A percentile compares a stretch with the other conserved stretches of the same genome.
phyloP scores from a whole-genome alignment of 805 yeast genomes.

The Candida maris region DNA sequence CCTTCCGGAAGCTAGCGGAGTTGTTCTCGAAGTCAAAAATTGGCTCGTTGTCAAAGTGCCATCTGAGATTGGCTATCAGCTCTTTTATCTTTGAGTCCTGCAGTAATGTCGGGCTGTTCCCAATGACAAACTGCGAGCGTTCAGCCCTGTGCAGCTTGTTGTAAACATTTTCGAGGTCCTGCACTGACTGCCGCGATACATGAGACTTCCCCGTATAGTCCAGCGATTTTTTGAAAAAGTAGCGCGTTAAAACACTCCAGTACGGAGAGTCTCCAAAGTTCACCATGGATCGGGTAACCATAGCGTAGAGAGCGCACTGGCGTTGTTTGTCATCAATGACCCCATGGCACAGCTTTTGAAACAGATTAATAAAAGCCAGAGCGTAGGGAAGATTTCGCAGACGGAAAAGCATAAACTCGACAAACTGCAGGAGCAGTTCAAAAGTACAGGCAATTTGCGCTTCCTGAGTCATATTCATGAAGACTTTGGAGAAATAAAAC shows the following conservation, averaged over 20 bases:
- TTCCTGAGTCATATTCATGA: neutral
- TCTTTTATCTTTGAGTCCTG: constrained; percentile 8
- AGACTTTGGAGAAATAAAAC: neutral
- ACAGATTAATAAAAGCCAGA: constrained; percentile 16
- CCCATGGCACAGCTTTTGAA: constrained; percentile 4
- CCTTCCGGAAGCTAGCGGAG: constrained; percentile 12
- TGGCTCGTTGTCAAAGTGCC: constrained; percentile 16
- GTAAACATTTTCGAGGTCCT: constrained; percentile 1
- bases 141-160: neutral
- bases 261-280: constrained; percentile 13
- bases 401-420: constrained; percentile 9
- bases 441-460: constrained; percentile 2
- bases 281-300: constrained; percentile 14
- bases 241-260: constrained; percentile 17
- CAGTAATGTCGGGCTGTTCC: constrained; percentile 15
- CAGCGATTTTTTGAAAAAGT: constrained; percentile 17
- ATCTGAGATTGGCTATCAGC: constrained; percentile 12
- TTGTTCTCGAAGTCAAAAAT: constrained; percentile 16
- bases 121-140: constrained; percentile 5
- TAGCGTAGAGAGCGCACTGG: constrained; percentile 9
- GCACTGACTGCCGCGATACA: neutral
- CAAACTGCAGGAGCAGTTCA: constrained; percentile 7
- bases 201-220: constrained; percentile 3
- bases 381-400: constrained; percentile 19
- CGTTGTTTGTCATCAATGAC: constrained; percentile 4